Percentiles rank a stretch among this genome's conserved stretches.
phyloP scores from a whole-genome alignment of 352 stramenopile species.

The Globisporangium acanthophoron region DNA sequence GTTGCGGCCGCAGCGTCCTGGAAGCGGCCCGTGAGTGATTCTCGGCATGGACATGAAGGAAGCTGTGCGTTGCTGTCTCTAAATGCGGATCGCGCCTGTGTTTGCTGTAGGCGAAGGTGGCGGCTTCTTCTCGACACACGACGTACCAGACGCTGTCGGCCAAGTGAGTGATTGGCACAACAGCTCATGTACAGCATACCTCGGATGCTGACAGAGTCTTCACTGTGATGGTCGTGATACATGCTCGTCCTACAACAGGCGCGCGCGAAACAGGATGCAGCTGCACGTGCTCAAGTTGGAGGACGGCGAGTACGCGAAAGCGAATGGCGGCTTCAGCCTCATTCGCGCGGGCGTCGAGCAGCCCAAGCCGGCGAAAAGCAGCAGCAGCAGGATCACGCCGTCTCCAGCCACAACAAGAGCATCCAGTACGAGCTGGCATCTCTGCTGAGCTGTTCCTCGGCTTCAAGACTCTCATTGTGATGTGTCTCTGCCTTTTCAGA shows the following conservation, averaged over 20 bases:
- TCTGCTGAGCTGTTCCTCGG: too few relatives aligned
- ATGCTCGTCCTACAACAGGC: slow-evolving; percentile 8
- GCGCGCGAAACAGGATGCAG: slow-evolving; percentile 37
- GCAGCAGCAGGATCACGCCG: background rate
- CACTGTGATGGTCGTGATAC: background rate
- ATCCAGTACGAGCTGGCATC: slow-evolving; percentile 1
- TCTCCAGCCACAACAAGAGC: background rate
- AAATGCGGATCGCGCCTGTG: too few relatives aligned
- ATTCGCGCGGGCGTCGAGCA: slow-evolving; percentile 49
- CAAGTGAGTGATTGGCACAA: background rate
- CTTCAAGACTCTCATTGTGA: slow-evolving; percentile 1
- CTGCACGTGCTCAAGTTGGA: slow-evolving; percentile 49
- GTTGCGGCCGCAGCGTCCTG: background rate
- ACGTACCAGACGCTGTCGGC: background rate
- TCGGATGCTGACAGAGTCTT: too few relatives aligned
- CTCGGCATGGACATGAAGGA: background rate
- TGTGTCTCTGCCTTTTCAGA: slow-evolving; percentile 16
- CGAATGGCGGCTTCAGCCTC: slow-evolving; percentile 65
- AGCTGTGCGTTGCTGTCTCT: too few relatives aligned
- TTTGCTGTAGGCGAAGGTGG: slow-evolving; percentile 22
- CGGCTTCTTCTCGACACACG: slow-evolving; percentile 4
- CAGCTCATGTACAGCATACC: too few relatives aligned
- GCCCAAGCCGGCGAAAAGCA: slow-evolving; percentile 5
- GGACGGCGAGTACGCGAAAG: slow-evolving; percentile 72
- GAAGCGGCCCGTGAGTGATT: background rate